phyloP scores from a whole-genome alignment of 768 basidiomycete genomes.

The Clitopilus hobsonii region DNA sequence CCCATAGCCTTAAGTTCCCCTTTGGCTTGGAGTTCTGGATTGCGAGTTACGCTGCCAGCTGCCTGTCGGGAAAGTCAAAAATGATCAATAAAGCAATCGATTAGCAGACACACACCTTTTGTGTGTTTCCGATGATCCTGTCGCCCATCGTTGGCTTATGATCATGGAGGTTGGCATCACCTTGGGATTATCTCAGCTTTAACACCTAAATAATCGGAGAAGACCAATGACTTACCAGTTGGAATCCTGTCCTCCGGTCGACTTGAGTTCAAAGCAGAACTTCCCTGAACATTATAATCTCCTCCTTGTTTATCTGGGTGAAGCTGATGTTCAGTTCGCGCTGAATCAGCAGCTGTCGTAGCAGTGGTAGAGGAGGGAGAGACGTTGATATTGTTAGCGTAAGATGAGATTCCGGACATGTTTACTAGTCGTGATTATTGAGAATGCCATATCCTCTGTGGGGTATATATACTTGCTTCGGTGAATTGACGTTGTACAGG shows the following conservation, averaged over 20 bases:
- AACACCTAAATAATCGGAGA: neutral
- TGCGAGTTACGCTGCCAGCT: conserved; percentile 42
- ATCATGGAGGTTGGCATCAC: neutral
- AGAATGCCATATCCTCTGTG: neutral
- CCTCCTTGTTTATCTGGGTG: neutral
- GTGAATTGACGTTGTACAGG: neutral
- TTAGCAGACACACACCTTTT: conserved; percentile 36
- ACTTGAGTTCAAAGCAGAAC: neutral
- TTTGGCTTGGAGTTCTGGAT: conserved; percentile 48
- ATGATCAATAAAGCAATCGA: neutral
- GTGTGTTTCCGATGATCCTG: conserved; percentile 53
- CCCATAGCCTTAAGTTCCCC: conserved; percentile 52
- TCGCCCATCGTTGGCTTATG: conserved; percentile 29
- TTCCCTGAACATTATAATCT: neutral
- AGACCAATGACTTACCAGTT: neutral
- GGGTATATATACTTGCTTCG: neutral
- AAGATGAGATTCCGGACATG: neutral
- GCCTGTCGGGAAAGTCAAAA: conserved; percentile 24
- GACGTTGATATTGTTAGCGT: neutral
- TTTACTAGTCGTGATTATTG: neutral
- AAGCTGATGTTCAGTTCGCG: neutral
- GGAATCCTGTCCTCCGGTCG: neutral
- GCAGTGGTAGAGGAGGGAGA: neutral
- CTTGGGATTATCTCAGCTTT: neutral
- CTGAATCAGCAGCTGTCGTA: neutral